Evolutionary conservation across 768 basidiomycete genomes (phyloP), one percentile per base, ranked within the genome.

Genomic region (Pisolithus marmoratus): DNA sequence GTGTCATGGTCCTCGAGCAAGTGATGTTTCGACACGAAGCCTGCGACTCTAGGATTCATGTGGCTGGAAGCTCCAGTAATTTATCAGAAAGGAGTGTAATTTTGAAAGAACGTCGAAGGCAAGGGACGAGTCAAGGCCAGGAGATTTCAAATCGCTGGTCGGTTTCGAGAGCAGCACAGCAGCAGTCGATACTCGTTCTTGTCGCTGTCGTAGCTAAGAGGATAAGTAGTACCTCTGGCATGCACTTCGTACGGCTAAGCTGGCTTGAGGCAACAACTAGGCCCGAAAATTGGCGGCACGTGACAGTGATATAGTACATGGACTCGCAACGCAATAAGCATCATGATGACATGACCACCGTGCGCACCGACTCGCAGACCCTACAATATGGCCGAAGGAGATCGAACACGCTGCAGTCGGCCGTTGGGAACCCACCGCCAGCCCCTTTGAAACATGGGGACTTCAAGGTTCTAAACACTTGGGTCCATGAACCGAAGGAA

Each of bases 401-500:
- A 44, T 88, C 88, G 34, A 88, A 87, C 63, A 90, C 88, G 1
- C 77, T 80, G 0, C 85, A 86, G 50, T 90, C 87, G 4, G 70
- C 79, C 53, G 74, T 81, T 54, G 76, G 81, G 53, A 69, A 75
- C 31, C 66, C 73, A 5, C 72, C 74, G 4, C 51, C 71, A 19
- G 56, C 66, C 17, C 79, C 82, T 0, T 70, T 90, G 15, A 76
- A 77, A 61, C 59, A 79, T 20, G 87, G 87, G 14, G 87, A 87
- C 55, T 73, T 69, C 5, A 84, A 80, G 58, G 69, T 76, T 2
- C 70, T 90, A 44, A 85, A 82, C 36, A 74, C 77, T 12, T 90
- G 89, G 88, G 86, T 90, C 4, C 84, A 87, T 60, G 85, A 88
- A 51, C 59, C 74, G 34, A 84, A 82, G 60, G 81, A 85, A 48